Conservation (phyloP, 1,284 basidiomycete species). For the Tylopilus sp. region DNA sequence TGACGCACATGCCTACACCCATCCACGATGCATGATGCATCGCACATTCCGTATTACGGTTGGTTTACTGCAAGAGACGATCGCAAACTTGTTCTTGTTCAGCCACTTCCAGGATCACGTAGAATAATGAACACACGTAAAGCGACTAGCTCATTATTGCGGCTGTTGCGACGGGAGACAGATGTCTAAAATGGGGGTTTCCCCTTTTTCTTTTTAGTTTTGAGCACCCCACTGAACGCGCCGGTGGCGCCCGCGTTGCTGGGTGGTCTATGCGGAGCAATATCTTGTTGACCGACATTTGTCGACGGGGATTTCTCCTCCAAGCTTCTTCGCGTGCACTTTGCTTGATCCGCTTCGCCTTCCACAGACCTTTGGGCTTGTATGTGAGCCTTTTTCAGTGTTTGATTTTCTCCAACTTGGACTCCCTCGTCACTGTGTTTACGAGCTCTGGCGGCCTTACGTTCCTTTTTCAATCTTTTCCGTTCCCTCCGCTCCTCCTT, state of each 20-base stretch:
- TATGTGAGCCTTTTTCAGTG: slow-evolving; percentile 1
- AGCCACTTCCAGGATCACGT: slow-evolving; percentile 25
- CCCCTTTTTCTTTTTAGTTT: slow-evolving; percentile 26
- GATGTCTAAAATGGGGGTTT: slow-evolving; percentile 13
- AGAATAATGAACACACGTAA: slow-evolving; percentile 29
- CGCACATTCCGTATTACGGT: slow-evolving; percentile 8
- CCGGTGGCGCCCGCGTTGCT: neutral
- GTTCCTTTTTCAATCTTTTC: slow-evolving; percentile 23
- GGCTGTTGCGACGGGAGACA: neutral
- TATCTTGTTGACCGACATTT: slow-evolving; percentile 2
- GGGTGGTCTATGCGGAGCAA: neutral
- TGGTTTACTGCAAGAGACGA: slow-evolving; percentile 9
- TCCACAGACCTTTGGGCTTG: neutral
- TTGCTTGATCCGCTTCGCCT: neutral
- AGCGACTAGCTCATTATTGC: slow-evolving; percentile 11
- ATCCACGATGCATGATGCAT: neutral
- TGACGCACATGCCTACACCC: slow-evolving; percentile 2
- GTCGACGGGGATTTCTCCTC: slow-evolving; percentile 10
- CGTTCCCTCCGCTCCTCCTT: slow-evolving; percentile 27
- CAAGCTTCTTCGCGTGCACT: slow-evolving; percentile 6
- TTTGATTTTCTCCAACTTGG: neutral
- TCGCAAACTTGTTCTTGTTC: slow-evolving; percentile 12
- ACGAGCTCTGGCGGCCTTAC: slow-evolving; percentile 18
- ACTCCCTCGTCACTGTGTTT: neutral
- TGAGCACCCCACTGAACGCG: slow-evolving; percentile 1